A percentile compares a stretch with the other conserved stretches of the same genome.
These are phyloP conservation scores for Pythium coloratum DNA, from an alignment of 352 stramenopile species.

Conservation along the genomic window DNA sequence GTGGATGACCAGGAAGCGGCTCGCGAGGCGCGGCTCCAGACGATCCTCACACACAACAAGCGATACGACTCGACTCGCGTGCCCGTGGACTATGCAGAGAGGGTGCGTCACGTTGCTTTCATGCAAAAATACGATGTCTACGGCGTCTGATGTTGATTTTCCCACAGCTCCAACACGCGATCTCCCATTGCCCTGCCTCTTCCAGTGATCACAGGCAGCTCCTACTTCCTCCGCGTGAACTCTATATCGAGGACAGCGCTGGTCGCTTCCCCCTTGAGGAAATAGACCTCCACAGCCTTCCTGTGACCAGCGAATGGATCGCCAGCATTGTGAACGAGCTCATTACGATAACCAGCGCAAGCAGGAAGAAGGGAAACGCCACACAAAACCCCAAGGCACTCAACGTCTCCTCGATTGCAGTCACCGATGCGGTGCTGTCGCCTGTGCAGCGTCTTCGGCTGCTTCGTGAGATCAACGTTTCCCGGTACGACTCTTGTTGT, in stretches of 20 bases:
- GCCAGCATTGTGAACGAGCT: constrained; percentile 14
- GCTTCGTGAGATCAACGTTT: constrained; percentile 29
- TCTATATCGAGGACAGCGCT: constrained; percentile 25
- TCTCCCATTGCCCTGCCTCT: not conserved
- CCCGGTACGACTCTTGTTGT: constrained; percentile 18
- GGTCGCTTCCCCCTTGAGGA: not conserved
- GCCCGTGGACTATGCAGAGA: constrained; percentile 25
- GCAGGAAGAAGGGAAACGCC: constrained; percentile 7
- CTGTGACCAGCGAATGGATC: constrained; percentile 18
- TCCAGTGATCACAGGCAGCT: constrained; percentile 11
- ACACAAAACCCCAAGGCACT: constrained; percentile 1
- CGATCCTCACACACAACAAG: constrained; percentile 18
- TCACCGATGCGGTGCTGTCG: constrained; percentile 26
- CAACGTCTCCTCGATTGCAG: constrained; percentile 14
- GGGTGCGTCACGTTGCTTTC: constrained; percentile 12
- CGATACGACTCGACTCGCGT: constrained; percentile 6
- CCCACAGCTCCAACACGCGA: constrained; percentile 1
- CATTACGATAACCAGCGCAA: not conserved
- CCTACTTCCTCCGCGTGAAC: constrained; percentile 7
- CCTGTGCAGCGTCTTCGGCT: constrained; percentile 26
- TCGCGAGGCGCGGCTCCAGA: constrained; percentile 15
- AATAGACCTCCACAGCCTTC: constrained; percentile 21
- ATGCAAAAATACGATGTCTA: not conserved
- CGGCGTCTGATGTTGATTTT: not conserved
- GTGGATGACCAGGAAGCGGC: constrained; percentile 22